Evolutionary conservation across 108 stramenopile genomes (phyloP), one percentile per base, ranked within the genome.

Genomic region (Cyclotella distinguenda): DNA sequence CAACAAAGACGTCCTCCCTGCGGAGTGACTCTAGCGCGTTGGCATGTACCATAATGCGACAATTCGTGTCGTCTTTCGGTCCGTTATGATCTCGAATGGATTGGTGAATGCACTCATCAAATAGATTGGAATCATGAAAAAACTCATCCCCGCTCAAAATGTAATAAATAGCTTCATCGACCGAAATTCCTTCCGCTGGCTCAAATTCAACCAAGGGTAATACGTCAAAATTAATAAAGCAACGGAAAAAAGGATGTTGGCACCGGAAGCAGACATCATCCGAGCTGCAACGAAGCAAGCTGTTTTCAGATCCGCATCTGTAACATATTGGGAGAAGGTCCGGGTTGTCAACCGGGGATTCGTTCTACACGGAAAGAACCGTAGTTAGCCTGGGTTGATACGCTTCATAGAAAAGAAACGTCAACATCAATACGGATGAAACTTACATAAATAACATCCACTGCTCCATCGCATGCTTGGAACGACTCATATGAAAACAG

Each of bases 151-250:
- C 18, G 47, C 33, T 40, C 51, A 49, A 39, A 38, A 64, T 21
- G 54, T 79, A 52, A n/a, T 79, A 81, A 12, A 84, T 80, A 7
- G 81, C 84, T 18, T 57, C 56, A 4, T 39, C 33, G 46, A 87
- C 83, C 11, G 36, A n/a, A 3, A 88, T 40, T 12, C 21, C 26
- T 3, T 45, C 19, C 7, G 72, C 83, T 18, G 86, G 86, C 19
- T 72, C 68, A 46, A 91, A 91, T 54, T 91, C 86, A 11, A 91
- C 86, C 31, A 91, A 76, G 0, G 87, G 89, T 39, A 91, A 67
- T 1, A 85, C 56, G 36, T 91, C 89, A 35, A 84, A 91, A 35
- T 83, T 84, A 38, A 85, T 33, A 35, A 87, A 79, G 22, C 72
- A 82, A 25, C 89, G 80, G 26, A 87, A 46, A 60, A 91, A 91